A percentile compares a stretch with the other conserved stretches of the same genome.
These are phyloP conservation scores for Begonia fuchsioides DNA, from an alignment of 306 rosid genomes.

Conservation along the genomic window DNA sequence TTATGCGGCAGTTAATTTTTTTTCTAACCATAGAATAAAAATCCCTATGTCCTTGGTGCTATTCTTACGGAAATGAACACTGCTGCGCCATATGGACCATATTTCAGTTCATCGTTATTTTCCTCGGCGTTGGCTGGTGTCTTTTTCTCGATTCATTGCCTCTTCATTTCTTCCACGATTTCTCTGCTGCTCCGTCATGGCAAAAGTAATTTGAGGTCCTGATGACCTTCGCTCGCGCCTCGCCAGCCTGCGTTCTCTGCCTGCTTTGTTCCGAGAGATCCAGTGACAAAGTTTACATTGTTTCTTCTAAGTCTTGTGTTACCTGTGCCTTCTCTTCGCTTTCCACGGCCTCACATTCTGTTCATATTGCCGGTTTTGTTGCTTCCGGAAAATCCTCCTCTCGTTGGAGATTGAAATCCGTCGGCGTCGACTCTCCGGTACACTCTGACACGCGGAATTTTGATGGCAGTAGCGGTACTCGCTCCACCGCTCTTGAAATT, in stretches of 20 bases:
- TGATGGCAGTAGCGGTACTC: conserved; percentile 16
- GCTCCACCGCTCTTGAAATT: conserved; percentile 39
- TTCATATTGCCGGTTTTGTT: conserved; percentile 16
- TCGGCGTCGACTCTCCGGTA: conserved; percentile 11
- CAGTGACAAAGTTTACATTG: conserved; percentile 2
- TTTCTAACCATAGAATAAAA: too few relatives aligned
- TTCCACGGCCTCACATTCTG: conserved; percentile 19
- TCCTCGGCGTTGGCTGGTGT: too few relatives aligned
- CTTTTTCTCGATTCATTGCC: too few relatives aligned
- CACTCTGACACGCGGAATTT: conserved; percentile 22
- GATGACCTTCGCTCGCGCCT: conserved; percentile 52
- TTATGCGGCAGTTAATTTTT: too few relatives aligned
- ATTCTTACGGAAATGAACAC: too few relatives aligned
- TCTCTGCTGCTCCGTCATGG: too few relatives aligned
- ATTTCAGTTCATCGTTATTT: too few relatives aligned
- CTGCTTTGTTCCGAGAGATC: conserved; percentile 10
- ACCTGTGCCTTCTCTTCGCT: conserved; percentile 19
- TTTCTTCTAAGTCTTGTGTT: conserved; percentile 10
- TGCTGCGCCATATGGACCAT: too few relatives aligned
- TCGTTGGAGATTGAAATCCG: conserved; percentile 36
- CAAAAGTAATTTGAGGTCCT: too few relatives aligned
- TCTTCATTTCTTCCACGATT: too few relatives aligned
- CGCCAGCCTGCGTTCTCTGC: conserved; percentile 17
- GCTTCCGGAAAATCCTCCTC: conserved; percentile 10
- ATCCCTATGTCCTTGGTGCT: too few relatives aligned